Evolutionary conservation across 768 basidiomycete genomes (phyloP), one percentile per base, ranked within the genome.

Genomic region (Suillus hirtellus): DNA sequence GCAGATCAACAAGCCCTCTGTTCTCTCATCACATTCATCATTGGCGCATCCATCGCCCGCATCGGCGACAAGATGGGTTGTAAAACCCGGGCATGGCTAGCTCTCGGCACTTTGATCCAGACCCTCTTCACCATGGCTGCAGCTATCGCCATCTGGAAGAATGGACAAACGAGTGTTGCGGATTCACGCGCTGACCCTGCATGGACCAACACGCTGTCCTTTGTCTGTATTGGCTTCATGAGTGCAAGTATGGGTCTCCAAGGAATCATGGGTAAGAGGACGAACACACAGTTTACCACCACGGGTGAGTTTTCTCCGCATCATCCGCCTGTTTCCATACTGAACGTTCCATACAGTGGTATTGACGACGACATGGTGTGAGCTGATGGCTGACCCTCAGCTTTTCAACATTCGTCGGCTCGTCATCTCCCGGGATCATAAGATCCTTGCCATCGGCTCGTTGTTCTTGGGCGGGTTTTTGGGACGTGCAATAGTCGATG

Each of bases 341-440:
- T 66, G 24, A 65, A 34, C 19, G 6, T 31, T 31, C 35, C 14
- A 21, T 38, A 66, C 72, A 86, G 89, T 92, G 66, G 90, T 92
- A 53, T 78, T 93, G 14, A 94, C 92, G n/a, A 89, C 89, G 17
- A 82, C 92, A 66, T 94, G 90, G 90, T 89, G 90, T 68, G 92
- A 93, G 71, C 82, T 93, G 46, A 83, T 89, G 80, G 86, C 87
- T 60, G 90, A 92, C 73, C 90, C 91, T 10, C 78, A 82, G 63
- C 83, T 95, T 27, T 88, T 93, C 79, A 70, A 79, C 42, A 63
- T 83, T 55, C 79, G 79, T 40, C 75, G 81, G 60, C 74, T 72
- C 56, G 83, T 89, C 65, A 76, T 75, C 44, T 80, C 86, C 3
- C 85, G 90, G 50, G 90, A 93, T 73, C 86, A 89, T 75, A 85